Evolutionary conservation across 208 protist species (phyloP).

Genomic region (Trypanosoma congolense): DNA sequence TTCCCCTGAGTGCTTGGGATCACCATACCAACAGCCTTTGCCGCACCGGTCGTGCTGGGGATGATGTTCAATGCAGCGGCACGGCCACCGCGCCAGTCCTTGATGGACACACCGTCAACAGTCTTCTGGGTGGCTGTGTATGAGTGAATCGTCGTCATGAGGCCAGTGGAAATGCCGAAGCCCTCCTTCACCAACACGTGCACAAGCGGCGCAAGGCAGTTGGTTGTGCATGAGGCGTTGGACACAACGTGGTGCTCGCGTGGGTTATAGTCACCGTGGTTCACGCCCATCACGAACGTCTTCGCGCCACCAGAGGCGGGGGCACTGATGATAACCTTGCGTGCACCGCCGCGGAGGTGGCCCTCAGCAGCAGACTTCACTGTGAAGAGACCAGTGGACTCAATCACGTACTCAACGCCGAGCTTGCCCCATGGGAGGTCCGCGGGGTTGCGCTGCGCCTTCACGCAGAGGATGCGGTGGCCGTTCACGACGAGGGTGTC

Average conservation of each 20-base stretch:
- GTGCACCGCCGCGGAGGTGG: constrained; percentile 95
- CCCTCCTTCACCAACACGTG: constrained; percentile 95
- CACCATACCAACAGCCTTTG: constrained; percentile 97
- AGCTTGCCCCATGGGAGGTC: constrained; percentile 92
- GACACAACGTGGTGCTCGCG: constrained; percentile 88
- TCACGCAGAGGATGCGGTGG: constrained; percentile 71
- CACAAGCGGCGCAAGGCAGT: constrained; percentile 98
- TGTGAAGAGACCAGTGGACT: constrained; percentile 99
- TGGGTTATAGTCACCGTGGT: constrained; percentile 91
- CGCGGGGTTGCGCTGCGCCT: constrained; percentile 84
- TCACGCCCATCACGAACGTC: constrained; percentile 99
- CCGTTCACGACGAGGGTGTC: constrained; percentile 80
- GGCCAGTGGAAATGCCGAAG: constrained; percentile 94
- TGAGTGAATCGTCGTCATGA: constrained; percentile 99
- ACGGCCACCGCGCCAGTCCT: constrained; percentile 98
- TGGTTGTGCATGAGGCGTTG: constrained; percentile 99
- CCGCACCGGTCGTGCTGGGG: constrained; percentile 97
- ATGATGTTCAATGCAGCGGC: constrained; percentile 98
- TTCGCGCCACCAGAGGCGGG: constrained; percentile 94
- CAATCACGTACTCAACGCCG: constrained; percentile 96
- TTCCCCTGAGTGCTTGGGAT: constrained; percentile 89
- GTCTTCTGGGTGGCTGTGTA: constrained; percentile 98
- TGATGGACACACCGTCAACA: constrained; percentile 96
- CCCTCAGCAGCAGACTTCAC: constrained; percentile 78
- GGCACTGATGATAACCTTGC: constrained; percentile 99